phyloP scores from a whole-genome alignment of 768 basidiomycete genomes.

The Suillus occidentalis region DNA sequence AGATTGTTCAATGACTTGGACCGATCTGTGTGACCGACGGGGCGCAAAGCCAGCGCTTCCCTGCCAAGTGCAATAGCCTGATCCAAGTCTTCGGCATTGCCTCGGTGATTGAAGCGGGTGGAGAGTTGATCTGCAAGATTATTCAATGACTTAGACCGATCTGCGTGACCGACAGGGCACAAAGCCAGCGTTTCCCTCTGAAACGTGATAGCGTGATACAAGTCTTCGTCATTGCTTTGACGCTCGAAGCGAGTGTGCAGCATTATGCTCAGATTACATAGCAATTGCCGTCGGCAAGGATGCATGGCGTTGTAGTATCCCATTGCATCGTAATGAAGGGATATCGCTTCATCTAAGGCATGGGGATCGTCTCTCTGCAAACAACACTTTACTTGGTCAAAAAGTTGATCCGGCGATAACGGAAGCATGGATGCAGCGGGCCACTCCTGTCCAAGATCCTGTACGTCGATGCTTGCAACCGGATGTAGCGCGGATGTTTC shows the following conservation, averaged over 20 bases:
- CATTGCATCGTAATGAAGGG: not conserved
- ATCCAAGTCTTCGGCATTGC: not conserved
- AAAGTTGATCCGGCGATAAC: not conserved
- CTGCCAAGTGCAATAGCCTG: not conserved
- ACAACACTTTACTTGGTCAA: not conserved
- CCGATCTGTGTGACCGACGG: not conserved
- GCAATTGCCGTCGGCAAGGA: not conserved
- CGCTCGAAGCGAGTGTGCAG: rapidly evolving
- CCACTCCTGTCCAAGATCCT: not conserved
- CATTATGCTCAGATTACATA: not conserved
- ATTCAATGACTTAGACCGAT: not conserved
- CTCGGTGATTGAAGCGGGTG: not conserved
- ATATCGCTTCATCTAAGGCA: not conserved
- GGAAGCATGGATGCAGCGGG: not conserved
- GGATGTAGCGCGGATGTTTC: not conserved
- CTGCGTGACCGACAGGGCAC: not conserved
- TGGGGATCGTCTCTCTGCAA: not conserved
- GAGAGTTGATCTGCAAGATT: not conserved
- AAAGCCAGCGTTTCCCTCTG: not conserved
- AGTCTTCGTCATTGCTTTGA: not conserved
- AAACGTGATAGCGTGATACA: not conserved
- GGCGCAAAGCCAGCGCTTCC: not conserved
- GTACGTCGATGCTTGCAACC: not conserved
- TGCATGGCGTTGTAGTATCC: not conserved
- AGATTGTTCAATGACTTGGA: not conserved